Percentiles rank a stretch among this genome's conserved stretches.
phyloP scores from a whole-genome alignment of 1,284 basidiomycete species.

The Tremellales sp. region DNA sequence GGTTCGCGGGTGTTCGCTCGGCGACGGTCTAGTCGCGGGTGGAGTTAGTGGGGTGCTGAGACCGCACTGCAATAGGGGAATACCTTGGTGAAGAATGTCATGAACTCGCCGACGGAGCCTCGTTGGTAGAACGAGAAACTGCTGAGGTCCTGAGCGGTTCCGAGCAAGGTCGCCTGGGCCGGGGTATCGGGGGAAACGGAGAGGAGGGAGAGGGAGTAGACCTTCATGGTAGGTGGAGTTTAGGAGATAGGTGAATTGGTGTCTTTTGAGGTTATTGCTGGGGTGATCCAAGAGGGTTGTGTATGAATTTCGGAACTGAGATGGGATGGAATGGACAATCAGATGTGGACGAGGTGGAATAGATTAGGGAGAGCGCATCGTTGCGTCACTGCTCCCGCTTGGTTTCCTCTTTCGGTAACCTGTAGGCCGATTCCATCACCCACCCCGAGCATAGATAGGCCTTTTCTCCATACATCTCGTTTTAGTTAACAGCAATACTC shows the following conservation, averaged over 20 bases:
- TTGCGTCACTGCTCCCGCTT: no score
- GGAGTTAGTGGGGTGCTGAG: background rate
- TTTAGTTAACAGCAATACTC: no score
- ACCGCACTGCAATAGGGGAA: background rate
- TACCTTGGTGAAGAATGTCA: conserved; percentile 77
- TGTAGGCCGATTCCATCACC: no score
- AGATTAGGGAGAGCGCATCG: no score
- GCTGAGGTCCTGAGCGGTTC: conserved; percentile 75
- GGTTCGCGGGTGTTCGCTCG: conserved; percentile 79
- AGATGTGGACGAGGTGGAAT: no score
- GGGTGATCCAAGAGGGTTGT: no score
- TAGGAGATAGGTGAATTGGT: background rate
- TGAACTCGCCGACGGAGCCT: conserved; percentile 78
- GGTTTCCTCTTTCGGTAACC: no score
- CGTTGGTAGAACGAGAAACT: conserved; percentile 93
- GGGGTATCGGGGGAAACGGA: conserved; percentile 43
- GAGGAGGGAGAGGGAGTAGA: conserved; percentile 54
- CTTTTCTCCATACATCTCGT: no score
- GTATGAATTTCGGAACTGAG: no score
- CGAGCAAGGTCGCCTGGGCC: conserved; percentile 59
- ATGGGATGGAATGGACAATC: no score
- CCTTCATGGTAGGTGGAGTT: conserved; percentile 48
- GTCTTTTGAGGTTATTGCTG: background rate
- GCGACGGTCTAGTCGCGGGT: conserved; percentile 66
- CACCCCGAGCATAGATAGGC: no score